These are phyloP conservation scores for Podila clonocystis DNA, from an alignment of 192 early-diverging fungal species.

Conservation along the genomic window DNA sequence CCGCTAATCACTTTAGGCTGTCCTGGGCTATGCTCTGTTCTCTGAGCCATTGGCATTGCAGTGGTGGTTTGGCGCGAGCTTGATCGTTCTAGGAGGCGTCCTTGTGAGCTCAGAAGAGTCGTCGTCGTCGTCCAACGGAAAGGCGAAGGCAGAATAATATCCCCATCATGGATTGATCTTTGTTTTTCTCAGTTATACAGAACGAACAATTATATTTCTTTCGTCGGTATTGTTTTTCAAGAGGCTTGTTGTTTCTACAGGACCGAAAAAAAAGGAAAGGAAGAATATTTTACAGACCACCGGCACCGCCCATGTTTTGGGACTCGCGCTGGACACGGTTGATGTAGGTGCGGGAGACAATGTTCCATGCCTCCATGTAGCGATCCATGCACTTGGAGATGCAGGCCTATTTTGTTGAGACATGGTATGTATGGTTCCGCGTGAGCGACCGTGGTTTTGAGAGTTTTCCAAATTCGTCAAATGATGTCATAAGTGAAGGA, in stretches of 20 bases:
- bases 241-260: too few relatives aligned
- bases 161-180: background rate
- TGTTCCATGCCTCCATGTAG: conserved; percentile 91
- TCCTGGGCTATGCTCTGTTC: conserved; percentile 79
- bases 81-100: conserved; percentile 76
- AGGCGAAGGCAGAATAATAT: background rate
- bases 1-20: conserved; percentile 58
- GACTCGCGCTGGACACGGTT: conserved; percentile 77
- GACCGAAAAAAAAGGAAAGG: too few relatives aligned
- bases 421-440: too few relatives aligned
- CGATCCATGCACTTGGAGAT: conserved; percentile 83
- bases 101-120: conserved; percentile 45
- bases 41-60: conserved; percentile 73
- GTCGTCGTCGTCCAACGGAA: background rate
- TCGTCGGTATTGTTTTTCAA: too few relatives aligned
- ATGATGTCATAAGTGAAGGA: too few relatives aligned
- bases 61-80: conserved; percentile 89
- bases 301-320: conserved; percentile 50
- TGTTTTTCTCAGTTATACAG: background rate
- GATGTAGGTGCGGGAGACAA: conserved; percentile 80
- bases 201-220: too few relatives aligned
- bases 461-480: too few relatives aligned
- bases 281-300: background rate
- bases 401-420: background rate
- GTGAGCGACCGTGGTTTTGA: too few relatives aligned